phyloP scores from a whole-genome alignment of 2,329 filamentous ascomycete genomes.

The Cryphonectria radicalis region DNA sequence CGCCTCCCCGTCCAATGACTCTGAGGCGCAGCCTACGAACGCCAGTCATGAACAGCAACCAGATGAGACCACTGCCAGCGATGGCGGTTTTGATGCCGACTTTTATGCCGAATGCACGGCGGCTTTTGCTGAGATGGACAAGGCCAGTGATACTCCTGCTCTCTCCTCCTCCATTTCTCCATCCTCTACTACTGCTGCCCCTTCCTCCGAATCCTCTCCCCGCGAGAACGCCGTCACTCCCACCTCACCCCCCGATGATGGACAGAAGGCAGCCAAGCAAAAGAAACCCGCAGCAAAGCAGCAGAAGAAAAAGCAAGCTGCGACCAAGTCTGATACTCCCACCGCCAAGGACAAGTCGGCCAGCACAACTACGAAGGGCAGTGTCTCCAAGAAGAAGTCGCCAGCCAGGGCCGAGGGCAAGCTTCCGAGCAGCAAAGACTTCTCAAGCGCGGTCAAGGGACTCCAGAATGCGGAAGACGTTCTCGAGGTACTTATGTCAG shows the following conservation, averaged over 20 bases:
- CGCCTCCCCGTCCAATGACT: no score
- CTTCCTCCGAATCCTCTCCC: background rate
- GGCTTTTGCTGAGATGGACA: background rate
- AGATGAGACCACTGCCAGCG: background rate
- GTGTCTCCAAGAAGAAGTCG: background rate
- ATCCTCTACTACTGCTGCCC: background rate
- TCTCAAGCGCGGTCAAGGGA: background rate
- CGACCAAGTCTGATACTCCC: background rate
- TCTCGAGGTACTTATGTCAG: background rate
- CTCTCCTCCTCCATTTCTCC: background rate
- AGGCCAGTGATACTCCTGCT: background rate
- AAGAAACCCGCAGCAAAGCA: background rate
- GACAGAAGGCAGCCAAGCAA: background rate
- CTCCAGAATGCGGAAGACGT: background rate
- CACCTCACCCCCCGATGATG: background rate
- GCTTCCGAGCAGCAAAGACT: background rate
- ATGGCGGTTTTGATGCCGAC: background rate
- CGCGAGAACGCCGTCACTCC: background rate
- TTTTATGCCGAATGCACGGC: background rate
- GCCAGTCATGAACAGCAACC: background rate
- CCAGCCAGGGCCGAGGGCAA: background rate
- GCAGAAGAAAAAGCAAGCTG: background rate
- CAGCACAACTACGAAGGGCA: background rate
- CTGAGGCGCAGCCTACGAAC: background rate
- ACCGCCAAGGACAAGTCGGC: background rate